Evolutionary conservation across 2,329 filamentous ascomycete genomes (phyloP).

Genomic region (Cordyceps fumosorosea): DNA sequence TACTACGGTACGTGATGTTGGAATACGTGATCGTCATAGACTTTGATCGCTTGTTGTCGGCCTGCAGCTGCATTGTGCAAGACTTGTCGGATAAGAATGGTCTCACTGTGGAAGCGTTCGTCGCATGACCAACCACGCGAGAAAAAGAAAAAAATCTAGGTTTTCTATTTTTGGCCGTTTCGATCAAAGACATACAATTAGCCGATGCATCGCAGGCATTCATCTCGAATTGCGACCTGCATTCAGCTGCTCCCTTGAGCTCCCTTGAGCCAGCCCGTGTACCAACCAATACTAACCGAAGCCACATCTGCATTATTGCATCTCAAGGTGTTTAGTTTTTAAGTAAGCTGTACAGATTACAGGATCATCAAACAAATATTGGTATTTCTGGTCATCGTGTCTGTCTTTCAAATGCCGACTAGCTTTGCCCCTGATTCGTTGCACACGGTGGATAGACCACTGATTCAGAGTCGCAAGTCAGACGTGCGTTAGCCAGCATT

Average conservation of each 20-base stretch:
- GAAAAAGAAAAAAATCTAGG: neutral
- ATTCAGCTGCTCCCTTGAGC: neutral
- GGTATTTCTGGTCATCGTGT: neutral
- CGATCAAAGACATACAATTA: neutral
- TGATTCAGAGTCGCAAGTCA: constrained; percentile 4
- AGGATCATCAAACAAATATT: neutral
- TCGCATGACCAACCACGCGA: neutral
- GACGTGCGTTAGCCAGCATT: neutral
- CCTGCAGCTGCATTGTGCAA: no score
- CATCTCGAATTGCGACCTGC: neutral
- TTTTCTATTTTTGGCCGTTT: neutral
- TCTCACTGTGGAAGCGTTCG: neutral
- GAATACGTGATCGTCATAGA: no score
- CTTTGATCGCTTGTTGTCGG: no score
- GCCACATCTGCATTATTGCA: neutral
- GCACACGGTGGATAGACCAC: neutral
- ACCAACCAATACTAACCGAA: neutral
- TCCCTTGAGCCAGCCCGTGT: neutral
- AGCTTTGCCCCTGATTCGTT: neutral
- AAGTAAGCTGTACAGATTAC: neutral
- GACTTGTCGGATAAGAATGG: no score
- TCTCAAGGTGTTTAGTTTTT: neutral
- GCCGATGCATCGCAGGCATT: neutral
- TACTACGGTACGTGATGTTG: no score
- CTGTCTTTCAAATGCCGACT: neutral